Conservation (phyloP, 1,284 basidiomycete genomes). For the Malassezia restricta region DNA sequence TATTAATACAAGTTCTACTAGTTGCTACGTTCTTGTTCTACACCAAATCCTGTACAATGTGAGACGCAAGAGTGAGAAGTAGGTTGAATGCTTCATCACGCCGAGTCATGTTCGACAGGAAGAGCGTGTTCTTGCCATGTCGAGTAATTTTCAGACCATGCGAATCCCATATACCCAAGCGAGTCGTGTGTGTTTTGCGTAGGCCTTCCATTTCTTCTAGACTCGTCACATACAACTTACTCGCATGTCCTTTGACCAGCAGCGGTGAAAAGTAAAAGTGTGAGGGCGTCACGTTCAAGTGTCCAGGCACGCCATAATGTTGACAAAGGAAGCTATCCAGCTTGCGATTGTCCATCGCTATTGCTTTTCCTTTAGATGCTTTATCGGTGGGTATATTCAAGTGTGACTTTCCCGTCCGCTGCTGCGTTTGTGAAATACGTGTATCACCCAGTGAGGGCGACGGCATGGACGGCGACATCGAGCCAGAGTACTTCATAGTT, state of each 20-base stretch:
- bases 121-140: slow-evolving; percentile 25
- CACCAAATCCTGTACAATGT: neutral
- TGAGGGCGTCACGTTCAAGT: slow-evolving; percentile 34
- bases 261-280: slow-evolving; percentile 38
- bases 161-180: slow-evolving; percentile 34
- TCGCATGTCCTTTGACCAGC: slow-evolving; percentile 23
- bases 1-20: neutral
- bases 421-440: neutral
- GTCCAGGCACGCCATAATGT: slow-evolving; percentile 38
- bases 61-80: slow-evolving; percentile 30
- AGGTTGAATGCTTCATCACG: slow-evolving; percentile 44
- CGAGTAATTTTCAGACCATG: slow-evolving; percentile 35
- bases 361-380: neutral
- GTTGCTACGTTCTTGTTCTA: neutral
- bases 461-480: neutral
- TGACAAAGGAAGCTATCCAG: slow-evolving; percentile 44
- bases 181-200: slow-evolving; percentile 37
- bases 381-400: neutral
- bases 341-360: slow-evolving; percentile 21
- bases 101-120: slow-evolving; percentile 34
- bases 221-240: slow-evolving; percentile 26
- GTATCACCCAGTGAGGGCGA: neutral
- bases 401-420: neutral
- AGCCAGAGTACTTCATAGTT: neutral
- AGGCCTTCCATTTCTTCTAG: slow-evolving; percentile 32